Evolutionary conservation across 2,329 filamentous ascomycete genomes (phyloP), one percentile per base, ranked within the genome.

Genomic region (Metarhizium rileyi): DNA sequence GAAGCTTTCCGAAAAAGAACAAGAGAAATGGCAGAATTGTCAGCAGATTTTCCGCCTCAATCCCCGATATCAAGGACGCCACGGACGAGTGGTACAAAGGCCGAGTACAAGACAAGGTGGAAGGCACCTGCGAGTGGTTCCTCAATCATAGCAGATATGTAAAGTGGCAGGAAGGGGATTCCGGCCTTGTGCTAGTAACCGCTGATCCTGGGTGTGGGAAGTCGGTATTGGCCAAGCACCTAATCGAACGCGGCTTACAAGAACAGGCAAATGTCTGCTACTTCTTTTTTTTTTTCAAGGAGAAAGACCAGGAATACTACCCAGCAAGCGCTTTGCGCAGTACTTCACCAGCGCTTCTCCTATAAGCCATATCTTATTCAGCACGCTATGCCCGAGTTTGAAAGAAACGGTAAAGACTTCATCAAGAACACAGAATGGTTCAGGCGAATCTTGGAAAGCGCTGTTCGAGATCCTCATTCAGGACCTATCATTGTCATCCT

Each of bases 201-300:
- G 67, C 64, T 3, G 66, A 69, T 51, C 66, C 67, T 23, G 67
- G 67, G 0, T 70, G 64, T 46, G 66, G 67, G 3, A 70, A 70
- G 51, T 70, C 66, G 0, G 66, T 64, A 0, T 47, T 70, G 33
- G 61, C 67, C 8, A 48, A 43, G 14, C 43, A 42, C 8, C 20
- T 48, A n/a, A 12, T 43, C 25, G 46, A 48, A n/a, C 35, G 64
- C 5, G 48, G 38, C 6, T 51, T 69, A 1, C 56, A 55, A 26
- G 16, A 18, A 5, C 43, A 50, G 43, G 1, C 53, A 48, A 61
- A 58, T 1, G 58, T 68, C 3, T 70, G 67, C 53, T 72, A 48
- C 25, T 43, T 48, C 27, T 48, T 48, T n/a, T 43, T 48, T 20
- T 48, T 48, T n/a, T 48, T 48, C 38, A 27, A 33, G 18, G n/a